Evolutionary conservation across 1,139 yeast species (phyloP), one percentile per base, ranked within the genome.

Genomic region (Diutina sp.): DNA sequence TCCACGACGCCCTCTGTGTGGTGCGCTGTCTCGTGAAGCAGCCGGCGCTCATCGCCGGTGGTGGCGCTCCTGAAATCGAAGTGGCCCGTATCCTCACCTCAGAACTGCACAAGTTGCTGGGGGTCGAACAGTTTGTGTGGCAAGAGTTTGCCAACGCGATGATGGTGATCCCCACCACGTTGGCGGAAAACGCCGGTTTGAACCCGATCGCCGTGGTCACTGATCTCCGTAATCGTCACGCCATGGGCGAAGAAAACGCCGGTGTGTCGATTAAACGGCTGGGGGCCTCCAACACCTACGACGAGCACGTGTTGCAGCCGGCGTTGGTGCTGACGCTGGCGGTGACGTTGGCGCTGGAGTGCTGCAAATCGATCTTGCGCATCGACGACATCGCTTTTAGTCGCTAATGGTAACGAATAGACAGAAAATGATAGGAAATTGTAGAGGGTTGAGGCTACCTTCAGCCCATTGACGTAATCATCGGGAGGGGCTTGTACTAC

Each of bases 61-160:
- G 99, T 62, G 99, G 99, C 63, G 98, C 99, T 6, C 97, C 99
- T 55, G 99, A 93, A 73, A 84, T 93, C 63, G 99, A 93, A 74
- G 87, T 91, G 16, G 85, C 98, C 6, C 83, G 96, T 65, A 82
- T 83, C 30, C 74, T 93, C 64, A 77, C 82, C 70, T 85, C 83
- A 65, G 97, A 91, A 71, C 79, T 97, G 25, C 81, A 86, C 60
- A 74, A 83, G 54, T 76, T 89, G 61, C 80, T 90, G 25, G 99
- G 99, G 55, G 90, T 91, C 7, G 97, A 93, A 70, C 95, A 95
- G 57, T 85, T 90, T 65, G 95, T 96, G 64, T 93, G 91, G 84
- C 87, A 86, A 67, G 99, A 91, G 71, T 93, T 90, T 73, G 97
- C 99, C 25, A 84, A 87, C 66, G 98, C 99, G 2, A 78, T 93